A percentile compares a stretch with the other conserved stretches of the same genome.
Conservation (phyloP, 2,329 filamentous ascomycete species). For the Pseudocercospora fuligena region DNA sequence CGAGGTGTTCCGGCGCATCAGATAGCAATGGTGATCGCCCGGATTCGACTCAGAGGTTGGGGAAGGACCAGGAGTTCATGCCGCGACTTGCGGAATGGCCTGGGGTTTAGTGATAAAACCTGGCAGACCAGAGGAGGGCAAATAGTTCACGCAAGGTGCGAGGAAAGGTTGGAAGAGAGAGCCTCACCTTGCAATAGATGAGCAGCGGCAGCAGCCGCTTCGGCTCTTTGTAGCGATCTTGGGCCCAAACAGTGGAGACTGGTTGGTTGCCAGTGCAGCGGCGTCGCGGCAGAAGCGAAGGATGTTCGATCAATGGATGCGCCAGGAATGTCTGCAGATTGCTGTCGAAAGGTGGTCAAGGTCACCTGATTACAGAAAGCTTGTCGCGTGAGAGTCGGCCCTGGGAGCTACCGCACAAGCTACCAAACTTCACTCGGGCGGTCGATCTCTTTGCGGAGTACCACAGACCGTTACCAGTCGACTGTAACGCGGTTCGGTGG, state of each 20-base stretch:
- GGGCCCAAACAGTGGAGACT: slow-evolving; percentile 24
- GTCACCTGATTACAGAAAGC: slow-evolving; percentile 29
- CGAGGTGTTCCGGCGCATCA: slow-evolving; percentile 25
- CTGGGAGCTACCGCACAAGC: slow-evolving; percentile 25
- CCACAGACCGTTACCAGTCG: slow-evolving; percentile 31
- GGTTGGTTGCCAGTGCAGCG: slow-evolving; percentile 32
- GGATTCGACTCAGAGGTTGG: slow-evolving; percentile 26
- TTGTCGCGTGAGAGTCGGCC: slow-evolving; percentile 28
- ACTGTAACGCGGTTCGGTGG: slow-evolving; percentile 33
- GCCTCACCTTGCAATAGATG: slow-evolving; percentile 32
- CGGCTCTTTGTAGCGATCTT: slow-evolving; percentile 29
- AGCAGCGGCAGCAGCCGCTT: slow-evolving; percentile 23
- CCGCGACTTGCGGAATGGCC: slow-evolving; percentile 30
- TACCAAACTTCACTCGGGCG: slow-evolving; percentile 28
- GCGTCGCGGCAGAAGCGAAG: slow-evolving; percentile 28
- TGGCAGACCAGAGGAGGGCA: slow-evolving; percentile 28
- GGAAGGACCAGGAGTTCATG: slow-evolving; percentile 28
- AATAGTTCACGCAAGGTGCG: slow-evolving; percentile 30
- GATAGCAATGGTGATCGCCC: slow-evolving; percentile 22
- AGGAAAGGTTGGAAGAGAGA: slow-evolving; percentile 30
- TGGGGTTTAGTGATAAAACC: slow-evolving; percentile 29
- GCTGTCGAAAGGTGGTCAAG: slow-evolving; percentile 18
- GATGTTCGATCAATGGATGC: slow-evolving; percentile 27
- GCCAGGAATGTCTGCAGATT: slow-evolving; percentile 25
- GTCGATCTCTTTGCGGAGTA: slow-evolving; percentile 30